Evolutionary conservation across 352 stramenopile genomes (phyloP).

Genomic region (Phytophthora sp.): DNA sequence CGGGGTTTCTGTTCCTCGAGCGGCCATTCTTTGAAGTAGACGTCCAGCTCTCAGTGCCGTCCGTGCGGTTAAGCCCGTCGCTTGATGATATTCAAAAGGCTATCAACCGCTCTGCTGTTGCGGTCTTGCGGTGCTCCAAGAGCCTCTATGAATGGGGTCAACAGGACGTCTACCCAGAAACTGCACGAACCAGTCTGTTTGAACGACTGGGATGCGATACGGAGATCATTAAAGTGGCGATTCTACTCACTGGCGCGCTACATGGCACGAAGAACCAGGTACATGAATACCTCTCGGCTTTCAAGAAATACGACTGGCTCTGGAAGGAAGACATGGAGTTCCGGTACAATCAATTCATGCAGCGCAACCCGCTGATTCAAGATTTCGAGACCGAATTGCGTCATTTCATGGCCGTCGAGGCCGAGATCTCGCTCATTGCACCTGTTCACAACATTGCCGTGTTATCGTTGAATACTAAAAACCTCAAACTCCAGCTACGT

Average conservation of each 20-base stretch:
- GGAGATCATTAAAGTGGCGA: slow-evolving; percentile 89
- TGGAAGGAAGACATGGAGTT: slow-evolving; percentile 92
- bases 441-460: slow-evolving; percentile 88
- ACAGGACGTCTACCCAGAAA: slow-evolving; percentile 62
- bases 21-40: slow-evolving; percentile 89
- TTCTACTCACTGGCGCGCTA: slow-evolving; percentile 83
- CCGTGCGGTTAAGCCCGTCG: slow-evolving; percentile 76
- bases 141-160: slow-evolving; percentile 83
- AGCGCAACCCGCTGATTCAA: slow-evolving; percentile 77
- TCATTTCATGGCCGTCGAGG: slow-evolving; percentile 84
- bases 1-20: slow-evolving; percentile 83
- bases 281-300: slow-evolving; percentile 80
- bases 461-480: slow-evolving; percentile 87
- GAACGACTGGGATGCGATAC: slow-evolving; percentile 87
- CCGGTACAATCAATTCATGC: slow-evolving; percentile 87
- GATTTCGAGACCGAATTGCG: slow-evolving; percentile 85
- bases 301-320: slow-evolving; percentile 91
- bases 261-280: slow-evolving; percentile 89
- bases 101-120: slow-evolving; percentile 82
- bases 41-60: slow-evolving; percentile 84
- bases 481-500: slow-evolving; percentile 85
- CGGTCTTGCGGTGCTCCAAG: slow-evolving; percentile 85
- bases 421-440: slow-evolving; percentile 78
- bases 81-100: slow-evolving; percentile 88
- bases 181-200: slow-evolving; percentile 66